Conservation (phyloP, 2,329 filamentous ascomycete genomes). For the Laburnicola sp. region DNA sequence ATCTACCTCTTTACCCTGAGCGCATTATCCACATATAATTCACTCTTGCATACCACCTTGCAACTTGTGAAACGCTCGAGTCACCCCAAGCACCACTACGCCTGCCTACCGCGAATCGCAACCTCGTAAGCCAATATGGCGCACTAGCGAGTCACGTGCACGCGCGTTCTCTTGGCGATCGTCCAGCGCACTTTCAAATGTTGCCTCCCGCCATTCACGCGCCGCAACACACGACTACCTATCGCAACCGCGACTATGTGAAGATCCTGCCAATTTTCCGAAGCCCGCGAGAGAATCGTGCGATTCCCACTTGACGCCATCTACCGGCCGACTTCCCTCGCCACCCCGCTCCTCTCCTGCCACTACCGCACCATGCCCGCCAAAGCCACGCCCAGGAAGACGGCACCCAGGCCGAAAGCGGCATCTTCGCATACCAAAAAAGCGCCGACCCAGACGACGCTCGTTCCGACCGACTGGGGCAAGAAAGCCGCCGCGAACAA, state of each 20-base stretch:
- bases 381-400: conserved; percentile 28
- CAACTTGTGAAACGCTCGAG: not conserved
- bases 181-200: not conserved
- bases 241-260: not conserved
- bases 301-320: conserved; percentile 46
- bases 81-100: too few species aligned
- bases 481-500: conserved; percentile 38
- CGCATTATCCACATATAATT: not conserved
- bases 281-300: conserved; percentile 55
- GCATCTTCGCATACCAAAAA: conserved; percentile 26
- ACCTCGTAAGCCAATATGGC: too few species aligned
- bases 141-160: conserved; percentile 6
- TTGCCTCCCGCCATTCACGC: not conserved
- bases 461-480: conserved; percentile 35
- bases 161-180: conserved; percentile 1
- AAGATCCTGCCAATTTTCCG: conserved; percentile 53
- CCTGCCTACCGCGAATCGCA: too few species aligned
- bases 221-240: not conserved
- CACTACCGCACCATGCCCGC: conserved; percentile 25
- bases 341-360: conserved; percentile 45
- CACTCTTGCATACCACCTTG: not conserved
- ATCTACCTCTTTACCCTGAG: too few species aligned
- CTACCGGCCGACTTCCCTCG: conserved; percentile 57
- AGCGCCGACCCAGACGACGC: conserved; percentile 36
- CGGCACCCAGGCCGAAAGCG: conserved; percentile 18